Evolutionary conservation across 1,139 yeast genomes (phyloP), one percentile per base, ranked within the genome.

Genomic region (Kodamaea derodonti): DNA sequence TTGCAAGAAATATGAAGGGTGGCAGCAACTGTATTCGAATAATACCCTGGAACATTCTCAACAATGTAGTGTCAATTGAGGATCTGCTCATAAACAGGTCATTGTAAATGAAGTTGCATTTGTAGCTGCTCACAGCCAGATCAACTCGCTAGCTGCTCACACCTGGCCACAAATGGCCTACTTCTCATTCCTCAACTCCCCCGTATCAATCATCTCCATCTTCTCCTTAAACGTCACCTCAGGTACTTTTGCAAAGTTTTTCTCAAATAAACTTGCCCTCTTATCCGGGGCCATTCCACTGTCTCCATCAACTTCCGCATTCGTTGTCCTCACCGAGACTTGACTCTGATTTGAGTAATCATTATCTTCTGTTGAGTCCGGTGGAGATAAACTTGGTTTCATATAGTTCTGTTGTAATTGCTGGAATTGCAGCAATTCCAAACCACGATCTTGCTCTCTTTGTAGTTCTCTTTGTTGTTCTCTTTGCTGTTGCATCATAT

Each of bases 171-270:
- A n/a, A n/a, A n/a, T n/a, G n/a, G n/a, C n/a, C n/a, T n/a, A n/a
- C n/a, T n/a, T n/a, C n/a, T n/a, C n/a, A n/a, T n/a, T n/a, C n/a
- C n/a, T n/a, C n/a, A n/a, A n/a, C n/a, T n/a, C 17, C 27, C 46
- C 51, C 13, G 45, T 46, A 33, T 47, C 48, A 42, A 62, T 46
- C 38, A 62, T 38, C 10, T 50, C 44, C 7, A 64, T 58, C 40
- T 62, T 62, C 40, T 64, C 65, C 15, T 47, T 50, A 24, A 63
- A 45, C 8, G 65, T 51, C 11, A 63, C 46, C 7, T 64, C 60
- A 18, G 45, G 46, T 5, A 34, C 35, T 10, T 27, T 34, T 10
- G 42, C 29, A 35, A 42, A 42, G 11, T 35, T 38, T 14, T 33
- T 35, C 23, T 43, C 41, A 24, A 45, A 43, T 4, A 36, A 27